Evolutionary conservation across 2,329 filamentous ascomycete species (phyloP).

Genomic region (Onygenales sp.): DNA sequence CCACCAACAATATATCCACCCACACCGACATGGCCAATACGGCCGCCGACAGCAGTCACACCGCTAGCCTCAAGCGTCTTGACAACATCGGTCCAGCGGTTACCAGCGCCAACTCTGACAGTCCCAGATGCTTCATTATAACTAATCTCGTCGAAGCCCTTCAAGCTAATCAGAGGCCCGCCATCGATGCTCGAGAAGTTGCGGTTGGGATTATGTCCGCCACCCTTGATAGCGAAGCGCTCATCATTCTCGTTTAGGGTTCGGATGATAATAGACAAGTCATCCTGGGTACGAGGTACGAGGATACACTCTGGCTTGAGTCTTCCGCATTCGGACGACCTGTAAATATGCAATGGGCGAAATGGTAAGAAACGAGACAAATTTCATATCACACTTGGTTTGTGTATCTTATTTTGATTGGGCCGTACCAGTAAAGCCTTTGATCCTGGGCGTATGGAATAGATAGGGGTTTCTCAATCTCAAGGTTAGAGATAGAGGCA

Average conservation of each 20-base stretch:
- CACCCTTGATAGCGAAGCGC: slow-evolving; percentile 47
- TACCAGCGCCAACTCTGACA: slow-evolving; percentile 29
- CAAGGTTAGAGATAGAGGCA: background rate
- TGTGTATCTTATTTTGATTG: background rate
- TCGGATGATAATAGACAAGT: slow-evolving; percentile 46
- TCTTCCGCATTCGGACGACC: slow-evolving; percentile 1
- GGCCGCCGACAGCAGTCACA: slow-evolving; percentile 33
- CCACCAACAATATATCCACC: slow-evolving; percentile 39
- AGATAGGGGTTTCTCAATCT: background rate
- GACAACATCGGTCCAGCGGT: slow-evolving; percentile 26
- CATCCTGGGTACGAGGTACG: slow-evolving; percentile 38
- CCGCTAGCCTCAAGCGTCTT: slow-evolving; percentile 22
- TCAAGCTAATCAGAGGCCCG: slow-evolving; percentile 36
- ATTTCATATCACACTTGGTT: background rate
- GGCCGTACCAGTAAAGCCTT: background rate
- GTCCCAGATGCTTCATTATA: slow-evolving; percentile 28
- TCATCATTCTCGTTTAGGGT: slow-evolving; percentile 40
- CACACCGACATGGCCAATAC: slow-evolving; percentile 40
- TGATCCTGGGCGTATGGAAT: background rate
- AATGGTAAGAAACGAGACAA: background rate
- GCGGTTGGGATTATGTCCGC: slow-evolving; percentile 40
- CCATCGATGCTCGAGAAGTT: slow-evolving; percentile 38
- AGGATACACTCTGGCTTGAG: slow-evolving; percentile 37
- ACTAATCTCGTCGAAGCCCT: slow-evolving; percentile 32
- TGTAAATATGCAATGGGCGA: background rate